These are phyloP conservation scores for Shiraia sp. DNA, from an alignment of 2,329 filamentous ascomycete genomes.

Conservation along the genomic window DNA sequence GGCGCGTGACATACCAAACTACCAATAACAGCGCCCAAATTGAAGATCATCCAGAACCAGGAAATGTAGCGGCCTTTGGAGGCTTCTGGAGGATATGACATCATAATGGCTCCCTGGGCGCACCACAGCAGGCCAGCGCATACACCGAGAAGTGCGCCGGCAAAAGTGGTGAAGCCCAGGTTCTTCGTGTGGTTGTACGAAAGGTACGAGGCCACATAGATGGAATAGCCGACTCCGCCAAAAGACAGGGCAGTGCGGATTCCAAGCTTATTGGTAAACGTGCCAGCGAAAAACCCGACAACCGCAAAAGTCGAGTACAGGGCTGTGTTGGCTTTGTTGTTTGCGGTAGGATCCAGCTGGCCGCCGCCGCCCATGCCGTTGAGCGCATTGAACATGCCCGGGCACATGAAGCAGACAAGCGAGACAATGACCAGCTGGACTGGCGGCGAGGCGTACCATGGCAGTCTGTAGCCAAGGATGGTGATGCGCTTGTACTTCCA, in stretches of 20 bases:
- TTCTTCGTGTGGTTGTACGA: slow-evolving; percentile 70
- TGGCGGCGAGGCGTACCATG: slow-evolving; percentile 55
- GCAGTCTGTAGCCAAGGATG: slow-evolving; percentile 48
- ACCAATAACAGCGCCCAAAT: slow-evolving; percentile 86
- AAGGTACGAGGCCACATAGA: slow-evolving; percentile 74
- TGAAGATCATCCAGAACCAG: slow-evolving; percentile 95
- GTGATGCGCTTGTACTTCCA: slow-evolving; percentile 54
- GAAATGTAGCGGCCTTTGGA: slow-evolving; percentile 88
- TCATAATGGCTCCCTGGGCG: slow-evolving; percentile 84
- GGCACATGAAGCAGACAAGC: slow-evolving; percentile 59
- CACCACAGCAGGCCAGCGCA: slow-evolving; percentile 83
- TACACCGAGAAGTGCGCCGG: slow-evolving; percentile 74
- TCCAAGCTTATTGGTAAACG: slow-evolving; percentile 76
- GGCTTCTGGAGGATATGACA: slow-evolving; percentile 81
- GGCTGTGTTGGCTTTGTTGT: slow-evolving; percentile 70
- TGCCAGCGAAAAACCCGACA: slow-evolving; percentile 67
- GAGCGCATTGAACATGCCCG: slow-evolving; percentile 59
- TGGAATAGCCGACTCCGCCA: slow-evolving; percentile 75
- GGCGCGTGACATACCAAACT: slow-evolving; percentile 59
- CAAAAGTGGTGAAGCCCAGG: slow-evolving; percentile 73
- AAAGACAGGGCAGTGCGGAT: slow-evolving; percentile 69
- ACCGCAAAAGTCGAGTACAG: slow-evolving; percentile 74
- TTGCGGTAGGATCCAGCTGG: slow-evolving; percentile 55
- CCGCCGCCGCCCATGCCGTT: slow-evolving; percentile 57
- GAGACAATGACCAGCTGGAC: slow-evolving; percentile 55